Base-by-base conservation (phyloP, 192 early-diverging fungal species). In the Podila verticillata region DNA sequence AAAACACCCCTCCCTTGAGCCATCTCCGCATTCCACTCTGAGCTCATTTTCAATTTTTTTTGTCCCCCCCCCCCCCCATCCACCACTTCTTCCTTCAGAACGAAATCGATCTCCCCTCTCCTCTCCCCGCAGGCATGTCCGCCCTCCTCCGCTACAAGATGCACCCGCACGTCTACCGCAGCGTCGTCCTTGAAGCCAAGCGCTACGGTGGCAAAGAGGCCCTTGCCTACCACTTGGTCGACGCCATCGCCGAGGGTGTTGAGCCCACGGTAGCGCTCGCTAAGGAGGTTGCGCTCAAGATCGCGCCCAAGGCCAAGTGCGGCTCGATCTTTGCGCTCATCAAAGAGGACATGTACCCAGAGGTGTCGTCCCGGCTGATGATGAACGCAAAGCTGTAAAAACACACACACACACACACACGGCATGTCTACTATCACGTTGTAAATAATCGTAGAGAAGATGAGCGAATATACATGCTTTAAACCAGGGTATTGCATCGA, bases 61-160 rank as follows among this genome's bases (percentile, higher is more conserved):
- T 71, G 34, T 15, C 20, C 20, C 15, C 31, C 0, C 48, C 28
- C 12, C 31, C 12, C 17, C 13, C 3, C 39, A n/a, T 29, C 32
- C 9, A 13, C 61, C 6, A 51, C 4, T 15, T 59, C 32, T 64
- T 47, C 13, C 10, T 44, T 30, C 66, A 88, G 87, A 94, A 94
- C 75, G 93, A 94, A 81, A 87, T 94, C 8, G 92, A 94, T 64
- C 81, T 93, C 30, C 89, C 89, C 51, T 81, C 90, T n/a, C 89
- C 91, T 39, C 74, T 93, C 7, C 84, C 85, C 32, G 84, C 91
- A 6, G 93, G 92, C 7, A 93, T 94, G 93, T 88, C 88, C 0
- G 89, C 88, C 0, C 73, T 94, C 9, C 72, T 94, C 34, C 88
- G 87, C 30, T 83, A 85, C 73, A 94, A 93, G 81, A 82, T 91